Percentiles rank a stretch among this genome's conserved stretches.
phyloP scores from a whole-genome alignment of 768 basidiomycete genomes.

The Symmetrospora coprosmae region DNA sequence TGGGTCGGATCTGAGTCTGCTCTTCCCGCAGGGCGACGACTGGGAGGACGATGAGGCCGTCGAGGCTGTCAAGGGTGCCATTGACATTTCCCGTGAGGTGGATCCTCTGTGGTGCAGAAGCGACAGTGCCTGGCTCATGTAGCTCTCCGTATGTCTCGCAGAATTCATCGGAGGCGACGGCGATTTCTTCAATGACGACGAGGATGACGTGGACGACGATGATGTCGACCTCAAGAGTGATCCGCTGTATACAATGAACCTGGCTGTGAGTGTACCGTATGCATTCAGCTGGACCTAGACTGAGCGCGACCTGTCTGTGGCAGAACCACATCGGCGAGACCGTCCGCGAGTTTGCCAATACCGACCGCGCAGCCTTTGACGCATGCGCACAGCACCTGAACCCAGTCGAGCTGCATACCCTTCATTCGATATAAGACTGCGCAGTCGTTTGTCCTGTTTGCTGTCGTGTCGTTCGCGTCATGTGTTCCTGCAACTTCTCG shows the following conservation, averaged over 20 bases:
- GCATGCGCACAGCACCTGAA: neutral
- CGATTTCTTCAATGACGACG: conserved; percentile 1
- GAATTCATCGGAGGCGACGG: neutral
- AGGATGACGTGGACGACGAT: conserved; percentile 6
- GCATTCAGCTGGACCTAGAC: neutral
- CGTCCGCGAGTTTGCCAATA: neutral
- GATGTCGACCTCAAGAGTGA: conserved; percentile 22
- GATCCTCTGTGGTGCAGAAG: neutral
- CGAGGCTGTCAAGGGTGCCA: conserved; percentile 4
- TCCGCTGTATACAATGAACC: conserved; percentile 11
- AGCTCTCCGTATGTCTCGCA: neutral
- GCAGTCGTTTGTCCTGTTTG: neutral
- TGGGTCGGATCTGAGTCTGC: neutral
- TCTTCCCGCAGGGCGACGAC: neutral
- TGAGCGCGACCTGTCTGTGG: too few relatives aligned
- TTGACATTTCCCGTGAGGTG: conserved; percentile 4
- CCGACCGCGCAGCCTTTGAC: neutral
- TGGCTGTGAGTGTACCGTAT: neutral
- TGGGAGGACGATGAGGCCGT: conserved; percentile 26
- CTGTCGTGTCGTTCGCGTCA: neutral
- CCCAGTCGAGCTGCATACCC: conserved; percentile 1
- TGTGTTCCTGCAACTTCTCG: neutral
- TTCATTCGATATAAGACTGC: conserved; percentile 2
- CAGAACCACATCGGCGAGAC: conserved; percentile 6
- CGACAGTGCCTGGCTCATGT: neutral